phyloP scores from a whole-genome alignment of 805 yeast genomes.

The Zygoascus flipseniorum region DNA sequence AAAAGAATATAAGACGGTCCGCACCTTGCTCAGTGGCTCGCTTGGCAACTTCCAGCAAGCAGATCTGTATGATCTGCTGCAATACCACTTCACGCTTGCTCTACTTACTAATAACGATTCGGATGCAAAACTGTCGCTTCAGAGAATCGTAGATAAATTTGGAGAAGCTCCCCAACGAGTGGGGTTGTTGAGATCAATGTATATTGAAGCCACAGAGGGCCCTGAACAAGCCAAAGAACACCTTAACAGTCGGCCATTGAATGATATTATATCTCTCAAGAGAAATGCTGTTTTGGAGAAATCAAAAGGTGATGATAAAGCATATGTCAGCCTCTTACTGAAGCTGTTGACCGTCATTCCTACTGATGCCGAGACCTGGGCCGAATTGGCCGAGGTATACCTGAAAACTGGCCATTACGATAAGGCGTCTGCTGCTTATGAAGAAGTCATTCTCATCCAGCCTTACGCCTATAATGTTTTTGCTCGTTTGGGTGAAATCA shows the following conservation, averaged over 20 bases:
- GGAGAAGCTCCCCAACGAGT: slow-evolving; percentile 49
- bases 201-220: slow-evolving; percentile 46
- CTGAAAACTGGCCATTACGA: slow-evolving; percentile 50
- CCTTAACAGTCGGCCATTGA: slow-evolving; percentile 27
- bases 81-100: slow-evolving; percentile 61
- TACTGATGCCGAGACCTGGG: slow-evolving; percentile 69
- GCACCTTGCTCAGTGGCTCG: slow-evolving; percentile 26
- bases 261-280: slow-evolving; percentile 25
- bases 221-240: slow-evolving; percentile 31
- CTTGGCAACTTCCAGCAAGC: slow-evolving; percentile 30
- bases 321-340: slow-evolving; percentile 48
- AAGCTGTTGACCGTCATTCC: slow-evolving; percentile 58
- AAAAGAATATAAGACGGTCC: slow-evolving; percentile 34
- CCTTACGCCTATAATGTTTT: slow-evolving; percentile 65
- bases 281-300: slow-evolving; percentile 26
- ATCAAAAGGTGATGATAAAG: slow-evolving; percentile 23
- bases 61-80: slow-evolving; percentile 51
- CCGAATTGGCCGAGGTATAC: slow-evolving; percentile 66
- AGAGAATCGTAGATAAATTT: slow-evolving; percentile 59
- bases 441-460: slow-evolving; percentile 59
- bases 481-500: slow-evolving; percentile 53
- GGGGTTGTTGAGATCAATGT: slow-evolving; percentile 45
- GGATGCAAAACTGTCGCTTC: slow-evolving; percentile 62
- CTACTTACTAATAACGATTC: slow-evolving; percentile 55
- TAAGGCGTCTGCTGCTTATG: slow-evolving; percentile 55